Percentiles rank a stretch among this genome's conserved stretches.
Evolutionary conservation across 2,329 filamentous ascomycete species (phyloP).

Genomic region (Penicillium crustosum): DNA sequence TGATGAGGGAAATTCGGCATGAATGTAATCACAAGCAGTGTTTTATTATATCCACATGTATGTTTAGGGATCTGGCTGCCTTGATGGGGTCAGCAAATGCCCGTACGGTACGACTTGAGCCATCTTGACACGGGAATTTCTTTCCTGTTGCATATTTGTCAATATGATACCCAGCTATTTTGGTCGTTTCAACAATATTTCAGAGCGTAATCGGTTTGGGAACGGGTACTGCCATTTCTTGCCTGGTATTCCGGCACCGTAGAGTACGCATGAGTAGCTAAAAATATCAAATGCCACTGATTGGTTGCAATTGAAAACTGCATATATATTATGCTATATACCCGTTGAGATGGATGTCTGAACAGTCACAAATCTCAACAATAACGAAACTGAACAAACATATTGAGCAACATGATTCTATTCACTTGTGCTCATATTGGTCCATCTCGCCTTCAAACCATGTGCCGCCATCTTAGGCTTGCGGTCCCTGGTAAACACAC

Average conservation of each 20-base stretch:
- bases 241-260: background rate
- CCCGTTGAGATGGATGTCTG: background rate
- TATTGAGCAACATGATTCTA: too few species aligned
- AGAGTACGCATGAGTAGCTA: too few species aligned
- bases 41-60: background rate
- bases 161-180: background rate
- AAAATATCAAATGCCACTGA: background rate
- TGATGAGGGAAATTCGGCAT: background rate
- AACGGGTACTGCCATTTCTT: background rate
- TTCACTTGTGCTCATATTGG: background rate
- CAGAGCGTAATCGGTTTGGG: background rate
- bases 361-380: background rate
- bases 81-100: background rate
- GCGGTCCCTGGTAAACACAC: slow-evolving; percentile 3
- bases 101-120: background rate
- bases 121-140: background rate
- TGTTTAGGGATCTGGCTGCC: background rate
- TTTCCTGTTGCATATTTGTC: background rate
- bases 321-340: background rate
- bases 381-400: background rate
- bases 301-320: background rate
- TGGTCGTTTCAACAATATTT: background rate
- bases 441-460: background rate
- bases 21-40: background rate
- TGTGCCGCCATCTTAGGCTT: slow-evolving; percentile 6